Conservation (phyloP, 179 eudicot genomes). For the Sideroxylon spinosum region DNA sequence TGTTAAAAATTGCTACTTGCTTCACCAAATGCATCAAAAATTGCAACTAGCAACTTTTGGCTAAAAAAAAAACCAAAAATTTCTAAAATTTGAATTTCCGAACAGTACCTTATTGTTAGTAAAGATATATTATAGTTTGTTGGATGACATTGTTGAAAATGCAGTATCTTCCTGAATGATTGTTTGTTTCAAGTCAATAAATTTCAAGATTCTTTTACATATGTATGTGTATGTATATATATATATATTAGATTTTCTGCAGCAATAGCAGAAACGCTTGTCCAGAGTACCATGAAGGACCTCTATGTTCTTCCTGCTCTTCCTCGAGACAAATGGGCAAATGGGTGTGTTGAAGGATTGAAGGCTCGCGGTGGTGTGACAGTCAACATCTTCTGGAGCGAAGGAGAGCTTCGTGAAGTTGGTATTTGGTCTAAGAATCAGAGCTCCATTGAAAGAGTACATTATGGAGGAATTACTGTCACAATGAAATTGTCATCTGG, state of each 20-base stretch:
- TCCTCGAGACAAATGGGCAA: slow-evolving; percentile 76
- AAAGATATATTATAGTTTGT: no score
- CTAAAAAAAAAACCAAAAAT: no score
- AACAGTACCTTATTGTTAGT: no score
- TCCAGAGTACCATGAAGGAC: slow-evolving; percentile 81
- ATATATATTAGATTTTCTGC: slow-evolving; percentile 47
- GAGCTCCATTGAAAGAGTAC: slow-evolving; percentile 38
- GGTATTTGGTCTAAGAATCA: slow-evolving; percentile 45
- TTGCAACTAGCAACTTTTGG: no score
- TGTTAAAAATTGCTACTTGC: no score
- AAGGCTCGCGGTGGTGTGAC: slow-evolving; percentile 82
- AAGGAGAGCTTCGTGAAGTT: slow-evolving; percentile 65
- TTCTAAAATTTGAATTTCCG: no score
- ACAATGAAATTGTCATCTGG: slow-evolving; percentile 38
- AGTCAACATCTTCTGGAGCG: slow-evolving; percentile 65
- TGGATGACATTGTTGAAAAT: no score
- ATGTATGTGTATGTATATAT: no score
- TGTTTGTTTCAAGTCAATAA: no score
- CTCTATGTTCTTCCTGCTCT: slow-evolving; percentile 79
- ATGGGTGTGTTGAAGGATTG: slow-evolving; percentile 79
- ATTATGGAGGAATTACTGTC: slow-evolving; percentile 48
- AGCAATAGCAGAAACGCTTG: slow-evolving; percentile 87
- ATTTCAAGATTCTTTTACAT: no score
- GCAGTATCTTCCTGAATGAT: no score
- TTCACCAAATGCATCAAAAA: no score